Conservation (phyloP, 148 eudicot genomes). For the Tetragonia tetragonoides region DNA sequence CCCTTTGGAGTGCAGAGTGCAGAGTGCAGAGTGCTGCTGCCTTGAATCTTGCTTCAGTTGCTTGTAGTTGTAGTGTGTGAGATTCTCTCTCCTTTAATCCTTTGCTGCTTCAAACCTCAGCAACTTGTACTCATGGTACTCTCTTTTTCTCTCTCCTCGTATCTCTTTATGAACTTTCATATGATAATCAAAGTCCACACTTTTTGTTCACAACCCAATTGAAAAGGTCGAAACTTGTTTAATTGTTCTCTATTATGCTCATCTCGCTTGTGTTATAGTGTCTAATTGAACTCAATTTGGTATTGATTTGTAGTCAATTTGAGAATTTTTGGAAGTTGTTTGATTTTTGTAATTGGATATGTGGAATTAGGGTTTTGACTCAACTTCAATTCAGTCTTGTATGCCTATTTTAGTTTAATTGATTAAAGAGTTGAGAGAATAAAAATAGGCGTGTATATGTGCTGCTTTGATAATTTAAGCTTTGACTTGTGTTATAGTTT, state of each 20-base stretch:
- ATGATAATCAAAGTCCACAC: neutral
- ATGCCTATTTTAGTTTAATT: neutral
- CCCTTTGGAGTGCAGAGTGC: no score
- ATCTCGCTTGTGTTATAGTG: no score
- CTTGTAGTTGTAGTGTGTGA: neutral
- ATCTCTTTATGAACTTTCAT: neutral
- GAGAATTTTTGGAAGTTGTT: neutral
- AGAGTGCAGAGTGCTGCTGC: no score
- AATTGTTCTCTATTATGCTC: neutral
- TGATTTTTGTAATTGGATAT: neutral
- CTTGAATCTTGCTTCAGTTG: no score
- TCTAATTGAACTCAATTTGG: slow-evolving; percentile 1
- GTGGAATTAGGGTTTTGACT: neutral
- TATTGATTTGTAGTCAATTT: neutral
- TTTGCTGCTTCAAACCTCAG: neutral
- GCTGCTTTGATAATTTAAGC: neutral
- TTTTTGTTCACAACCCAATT: neutral
- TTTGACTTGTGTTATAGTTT: neutral
- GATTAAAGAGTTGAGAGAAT: neutral
- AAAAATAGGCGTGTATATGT: neutral
- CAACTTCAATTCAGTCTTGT: neutral
- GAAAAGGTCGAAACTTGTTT: neutral
- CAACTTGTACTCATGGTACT: slow-evolving; percentile 1
- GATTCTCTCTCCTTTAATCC: neutral
- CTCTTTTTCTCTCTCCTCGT: neutral